Conservation (phyloP, 2,329 filamentous ascomycete genomes). For the Nigrospora osmanthi region DNA sequence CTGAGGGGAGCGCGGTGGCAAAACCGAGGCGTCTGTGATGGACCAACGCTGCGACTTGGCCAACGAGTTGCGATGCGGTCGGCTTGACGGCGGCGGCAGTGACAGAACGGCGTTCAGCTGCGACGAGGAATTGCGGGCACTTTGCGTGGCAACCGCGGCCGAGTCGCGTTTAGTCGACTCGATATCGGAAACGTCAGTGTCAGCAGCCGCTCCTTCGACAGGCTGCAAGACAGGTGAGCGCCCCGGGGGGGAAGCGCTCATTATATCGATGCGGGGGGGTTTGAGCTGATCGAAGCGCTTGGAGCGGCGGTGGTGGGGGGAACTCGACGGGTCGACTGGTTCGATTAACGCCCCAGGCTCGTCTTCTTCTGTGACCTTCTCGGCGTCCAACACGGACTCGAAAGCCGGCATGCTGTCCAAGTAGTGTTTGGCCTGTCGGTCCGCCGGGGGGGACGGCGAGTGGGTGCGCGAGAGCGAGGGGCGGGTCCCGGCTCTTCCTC, state of each 20-base stretch:
- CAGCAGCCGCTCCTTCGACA: constrained; percentile 11
- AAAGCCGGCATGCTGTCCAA: constrained; percentile 46
- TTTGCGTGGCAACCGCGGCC: constrained; percentile 12
- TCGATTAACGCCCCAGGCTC: constrained; percentile 6
- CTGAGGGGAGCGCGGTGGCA: constrained; percentile 24
- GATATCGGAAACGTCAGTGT: constrained; percentile 28
- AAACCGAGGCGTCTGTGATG: constrained; percentile 34
- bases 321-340: constrained; percentile 10
- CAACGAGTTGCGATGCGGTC: constrained; percentile 6
- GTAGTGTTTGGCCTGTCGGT: constrained; percentile 33
- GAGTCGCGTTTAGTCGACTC: constrained; percentile 23
- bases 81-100: constrained; percentile 10
- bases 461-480: constrained; percentile 25
- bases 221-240: constrained; percentile 19
- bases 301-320: constrained; percentile 30
- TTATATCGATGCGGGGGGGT: constrained; percentile 39
- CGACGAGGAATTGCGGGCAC: constrained; percentile 23
- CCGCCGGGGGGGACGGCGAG: constrained; percentile 20
- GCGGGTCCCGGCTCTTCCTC: constrained; percentile 29
- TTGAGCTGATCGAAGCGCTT: constrained; percentile 40
- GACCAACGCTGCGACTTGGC: constrained; percentile 37
- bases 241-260: constrained; percentile 28
- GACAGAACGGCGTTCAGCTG: constrained; percentile 25
- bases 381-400: constrained; percentile 24
- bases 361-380: constrained; percentile 13